A percentile compares a stretch with the other conserved stretches of the same genome.
These are phyloP conservation scores for Colletotrichum gigasporum DNA, from an alignment of 2,329 filamentous ascomycete genomes.

Conservation along the genomic window DNA sequence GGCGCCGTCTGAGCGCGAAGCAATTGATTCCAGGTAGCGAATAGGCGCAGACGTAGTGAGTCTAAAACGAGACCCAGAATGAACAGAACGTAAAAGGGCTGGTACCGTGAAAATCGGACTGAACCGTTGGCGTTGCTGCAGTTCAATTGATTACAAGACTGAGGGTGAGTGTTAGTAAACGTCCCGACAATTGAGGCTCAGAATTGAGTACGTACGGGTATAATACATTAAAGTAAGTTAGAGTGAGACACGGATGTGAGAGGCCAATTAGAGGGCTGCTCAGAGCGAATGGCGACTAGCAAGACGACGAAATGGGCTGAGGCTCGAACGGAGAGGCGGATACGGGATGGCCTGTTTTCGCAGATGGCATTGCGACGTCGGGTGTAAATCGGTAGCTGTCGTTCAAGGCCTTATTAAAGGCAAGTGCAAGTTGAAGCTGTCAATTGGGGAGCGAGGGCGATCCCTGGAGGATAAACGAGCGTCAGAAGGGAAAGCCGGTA, in stretches of 20 bases:
- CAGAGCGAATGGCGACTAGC: conserved; percentile 6
- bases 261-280: background rate
- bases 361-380: conserved; percentile 30
- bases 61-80: background rate
- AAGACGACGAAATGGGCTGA: conserved; percentile 9
- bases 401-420: conserved; percentile 6
- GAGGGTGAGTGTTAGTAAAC: background rate
- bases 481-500: conserved; percentile 29
- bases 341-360: conserved; percentile 6
- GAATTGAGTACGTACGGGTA: conserved; percentile 9
- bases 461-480: conserved; percentile 30
- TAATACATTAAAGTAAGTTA: conserved; percentile 20
- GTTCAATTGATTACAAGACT: conserved; percentile 3
- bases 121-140: background rate
- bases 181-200: no score
- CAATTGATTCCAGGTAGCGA: no score
- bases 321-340: background rate
- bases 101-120: background rate
- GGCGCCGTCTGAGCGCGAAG: no score
- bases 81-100: background rate
- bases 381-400: background rate
- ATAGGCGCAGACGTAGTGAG: background rate
- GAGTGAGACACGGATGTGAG: background rate
- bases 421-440: conserved; percentile 3
- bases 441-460: conserved; percentile 22